These are phyloP conservation scores for Excoecaria cochinchinensis DNA, from an alignment of 345 rosid species.

Conservation along the genomic window DNA sequence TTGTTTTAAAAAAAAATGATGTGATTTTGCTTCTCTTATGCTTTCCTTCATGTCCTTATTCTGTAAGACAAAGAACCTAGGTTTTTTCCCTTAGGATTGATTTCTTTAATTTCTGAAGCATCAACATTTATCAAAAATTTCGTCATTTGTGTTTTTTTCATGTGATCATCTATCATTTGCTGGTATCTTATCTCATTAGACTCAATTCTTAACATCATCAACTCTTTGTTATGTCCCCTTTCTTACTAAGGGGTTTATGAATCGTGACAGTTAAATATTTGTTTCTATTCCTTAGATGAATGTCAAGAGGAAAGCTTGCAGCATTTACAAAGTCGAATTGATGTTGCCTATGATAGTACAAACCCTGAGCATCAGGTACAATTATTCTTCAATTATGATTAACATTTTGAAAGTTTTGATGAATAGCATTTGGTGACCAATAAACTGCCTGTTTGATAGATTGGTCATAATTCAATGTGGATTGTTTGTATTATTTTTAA, in stretches of 20 bases:
- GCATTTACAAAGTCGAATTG: constrained; percentile 81
- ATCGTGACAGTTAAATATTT: not conserved
- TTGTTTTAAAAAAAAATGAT: not conserved
- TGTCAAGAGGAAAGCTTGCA: constrained; percentile 88
- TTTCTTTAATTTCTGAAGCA: too few relatives aligned
- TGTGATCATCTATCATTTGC: too few relatives aligned
- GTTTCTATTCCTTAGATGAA: not conserved
- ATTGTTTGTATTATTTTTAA: too few relatives aligned
- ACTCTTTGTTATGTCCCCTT: not conserved
- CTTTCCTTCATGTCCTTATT: not conserved
- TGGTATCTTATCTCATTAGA: not conserved
- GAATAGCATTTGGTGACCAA: too few relatives aligned
- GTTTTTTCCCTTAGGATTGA: not conserved
- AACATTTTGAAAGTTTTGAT: not conserved
- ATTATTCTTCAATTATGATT: not conserved
- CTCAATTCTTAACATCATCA: not conserved
- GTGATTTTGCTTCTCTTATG: not conserved
- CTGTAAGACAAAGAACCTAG: not conserved
- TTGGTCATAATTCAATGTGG: too few relatives aligned
- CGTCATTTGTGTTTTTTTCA: too few relatives aligned
- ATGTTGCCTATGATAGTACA: constrained; percentile 86
- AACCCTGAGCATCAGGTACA: constrained; percentile 75
- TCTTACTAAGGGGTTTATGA: not conserved
- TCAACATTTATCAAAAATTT: too few relatives aligned
- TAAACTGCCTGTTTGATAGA: too few relatives aligned